These are phyloP conservation scores for Fusarium solani-melongenae DNA, from an alignment of 2,329 filamentous ascomycete genomes.

Conservation along the genomic window DNA sequence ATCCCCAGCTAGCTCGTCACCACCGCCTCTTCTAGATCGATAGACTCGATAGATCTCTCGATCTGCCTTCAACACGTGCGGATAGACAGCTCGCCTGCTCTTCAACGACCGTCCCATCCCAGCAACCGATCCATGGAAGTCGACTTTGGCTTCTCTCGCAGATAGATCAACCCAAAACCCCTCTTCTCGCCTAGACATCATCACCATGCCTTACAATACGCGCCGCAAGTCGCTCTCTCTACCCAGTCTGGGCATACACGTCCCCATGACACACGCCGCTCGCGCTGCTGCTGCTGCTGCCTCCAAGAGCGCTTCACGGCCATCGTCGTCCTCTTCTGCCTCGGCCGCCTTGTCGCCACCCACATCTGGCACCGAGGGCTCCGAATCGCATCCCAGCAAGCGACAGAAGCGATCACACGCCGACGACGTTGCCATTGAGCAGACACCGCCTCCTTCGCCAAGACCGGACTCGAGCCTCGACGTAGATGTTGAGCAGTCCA, in stretches of 20 bases:
- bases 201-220: constrained; percentile 90
- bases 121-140: constrained; percentile 29
- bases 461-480: constrained; percentile 44
- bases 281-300: constrained; percentile 65
- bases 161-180: constrained; percentile 19
- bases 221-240: constrained; percentile 95
- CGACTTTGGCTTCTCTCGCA: constrained; percentile 22
- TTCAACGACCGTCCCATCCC: constrained; percentile 19
- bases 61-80: constrained; percentile 27
- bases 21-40: constrained; percentile 27
- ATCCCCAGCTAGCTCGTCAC: constrained; percentile 17
- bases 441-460: constrained; percentile 72
- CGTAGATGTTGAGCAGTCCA: constrained; percentile 40
- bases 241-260: constrained; percentile 90
- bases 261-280: constrained; percentile 75
- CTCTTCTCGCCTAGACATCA: constrained; percentile 17
- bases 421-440: constrained; percentile 81
- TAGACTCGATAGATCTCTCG: constrained; percentile 18
- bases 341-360: constrained; percentile 47
- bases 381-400: constrained; percentile 64
- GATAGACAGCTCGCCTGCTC: constrained; percentile 28
- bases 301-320: constrained; percentile 50
- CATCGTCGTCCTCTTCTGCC: constrained; percentile 41
- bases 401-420: constrained; percentile 84
- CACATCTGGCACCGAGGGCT: constrained; percentile 44